A percentile compares a stretch with the other conserved stretches of the same genome.
Conservation (phyloP, 495 filamentous ascomycete genomes). For the Xylaria grammica region DNA sequence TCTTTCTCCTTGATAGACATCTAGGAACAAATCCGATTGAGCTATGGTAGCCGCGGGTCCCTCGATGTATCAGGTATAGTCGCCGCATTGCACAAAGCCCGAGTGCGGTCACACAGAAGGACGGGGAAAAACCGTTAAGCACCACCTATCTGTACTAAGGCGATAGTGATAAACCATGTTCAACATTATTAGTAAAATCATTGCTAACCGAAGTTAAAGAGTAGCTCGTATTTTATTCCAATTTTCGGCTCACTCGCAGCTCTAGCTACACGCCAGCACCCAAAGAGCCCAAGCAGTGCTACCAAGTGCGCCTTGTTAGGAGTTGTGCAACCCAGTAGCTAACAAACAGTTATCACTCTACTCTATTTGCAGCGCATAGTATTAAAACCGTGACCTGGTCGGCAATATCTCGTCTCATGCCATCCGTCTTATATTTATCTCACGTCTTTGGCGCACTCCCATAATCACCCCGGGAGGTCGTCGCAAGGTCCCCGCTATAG, state of each 20-base stretch:
- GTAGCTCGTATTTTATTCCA: neutral
- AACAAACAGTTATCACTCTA: no score
- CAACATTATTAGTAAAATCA: no score
- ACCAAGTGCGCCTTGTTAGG: neutral
- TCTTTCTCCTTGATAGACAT: neutral
- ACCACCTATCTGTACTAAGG: neutral
- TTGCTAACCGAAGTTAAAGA: no score
- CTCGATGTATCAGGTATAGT: neutral
- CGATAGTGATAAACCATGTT: no score
- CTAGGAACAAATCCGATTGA: neutral
- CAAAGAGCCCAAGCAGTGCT: neutral
- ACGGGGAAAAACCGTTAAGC: neutral
- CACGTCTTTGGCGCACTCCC: no score
- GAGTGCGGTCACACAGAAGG: neutral
- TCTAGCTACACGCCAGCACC: no score
- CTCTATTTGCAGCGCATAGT: no score
- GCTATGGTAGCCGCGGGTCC: neutral
- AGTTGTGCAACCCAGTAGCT: neutral
- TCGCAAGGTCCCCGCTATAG: no score
- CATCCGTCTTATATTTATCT: no score
- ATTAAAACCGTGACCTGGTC: no score
- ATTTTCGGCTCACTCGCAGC: neutral
- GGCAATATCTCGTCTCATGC: no score
- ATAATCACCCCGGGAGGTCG: no score
- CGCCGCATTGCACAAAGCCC: neutral